Evolutionary conservation across 1,284 basidiomycete genomes (phyloP).

Genomic region (Ceratobasidium papillatum): DNA sequence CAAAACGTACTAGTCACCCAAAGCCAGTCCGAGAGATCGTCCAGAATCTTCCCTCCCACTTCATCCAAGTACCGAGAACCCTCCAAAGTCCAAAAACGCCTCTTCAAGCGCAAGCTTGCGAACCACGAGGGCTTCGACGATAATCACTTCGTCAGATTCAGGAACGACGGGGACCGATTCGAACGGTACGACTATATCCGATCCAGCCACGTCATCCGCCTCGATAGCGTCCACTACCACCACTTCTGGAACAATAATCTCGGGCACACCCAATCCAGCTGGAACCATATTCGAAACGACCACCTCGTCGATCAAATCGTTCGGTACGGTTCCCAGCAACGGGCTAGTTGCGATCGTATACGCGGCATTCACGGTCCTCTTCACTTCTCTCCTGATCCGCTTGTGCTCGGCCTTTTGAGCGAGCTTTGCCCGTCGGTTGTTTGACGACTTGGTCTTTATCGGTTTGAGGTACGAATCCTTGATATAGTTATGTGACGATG

Average conservation of each 20-base stretch:
- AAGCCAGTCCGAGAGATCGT: not conserved
- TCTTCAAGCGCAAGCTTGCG: conserved; percentile 76
- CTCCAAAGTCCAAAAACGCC: conserved; percentile 75
- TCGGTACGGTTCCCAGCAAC: not conserved
- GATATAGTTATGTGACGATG: not conserved
- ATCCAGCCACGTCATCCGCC: not conserved
- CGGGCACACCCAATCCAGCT: not conserved
- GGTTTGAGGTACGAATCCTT: conserved; percentile 4
- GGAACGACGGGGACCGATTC: not conserved
- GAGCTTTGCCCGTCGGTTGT: conserved; percentile 3
- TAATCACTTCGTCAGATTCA: conserved; percentile 49
- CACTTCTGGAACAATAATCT: not conserved
- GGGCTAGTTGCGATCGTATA: not conserved
- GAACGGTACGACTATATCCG: not conserved
- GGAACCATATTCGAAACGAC: not conserved
- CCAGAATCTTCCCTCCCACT: not conserved
- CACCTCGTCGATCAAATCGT: not conserved
- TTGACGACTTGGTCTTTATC: not conserved
- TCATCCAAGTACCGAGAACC: conserved; percentile 54
- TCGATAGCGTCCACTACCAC: not conserved
- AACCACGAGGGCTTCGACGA: conserved; percentile 81
- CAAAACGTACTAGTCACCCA: not conserved
- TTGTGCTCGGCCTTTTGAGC: conserved; percentile 31
- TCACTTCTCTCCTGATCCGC: conserved; percentile 14
- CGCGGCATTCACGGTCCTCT: conserved; percentile 22